phyloP scores from a whole-genome alignment of 2,329 filamentous ascomycete genomes.

The Aureobasidium pullulans region DNA sequence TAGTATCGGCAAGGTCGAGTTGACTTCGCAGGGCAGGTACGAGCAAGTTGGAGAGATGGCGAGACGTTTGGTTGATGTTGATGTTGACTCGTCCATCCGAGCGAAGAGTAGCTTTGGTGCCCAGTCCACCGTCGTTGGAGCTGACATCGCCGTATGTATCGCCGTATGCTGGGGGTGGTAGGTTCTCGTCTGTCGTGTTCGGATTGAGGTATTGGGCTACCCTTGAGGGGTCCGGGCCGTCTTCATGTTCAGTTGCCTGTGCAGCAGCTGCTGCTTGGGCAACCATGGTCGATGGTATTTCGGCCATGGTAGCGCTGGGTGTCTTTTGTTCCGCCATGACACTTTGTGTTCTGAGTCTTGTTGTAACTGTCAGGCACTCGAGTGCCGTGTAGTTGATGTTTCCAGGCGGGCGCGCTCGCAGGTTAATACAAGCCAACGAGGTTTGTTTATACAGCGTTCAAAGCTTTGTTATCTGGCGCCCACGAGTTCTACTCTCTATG shows the following conservation, averaged over 20 bases:
- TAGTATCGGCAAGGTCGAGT: slow-evolving; percentile 37
- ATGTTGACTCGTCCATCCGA: slow-evolving; percentile 74
- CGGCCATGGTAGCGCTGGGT: slow-evolving; percentile 3
- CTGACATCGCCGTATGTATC: slow-evolving; percentile 31
- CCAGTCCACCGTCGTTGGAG: slow-evolving; percentile 31
- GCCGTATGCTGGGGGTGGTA: slow-evolving; percentile 34
- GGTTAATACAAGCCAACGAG: no score
- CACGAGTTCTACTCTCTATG: neutral
- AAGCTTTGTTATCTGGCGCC: neutral
- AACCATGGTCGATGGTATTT: slow-evolving; percentile 13
- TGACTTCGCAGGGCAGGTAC: slow-evolving; percentile 56
- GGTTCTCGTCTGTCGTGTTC: neutral
- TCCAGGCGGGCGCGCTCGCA: neutral
- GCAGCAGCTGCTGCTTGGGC: slow-evolving; percentile 15
- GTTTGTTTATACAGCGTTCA: no score
- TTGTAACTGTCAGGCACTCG: neutral
- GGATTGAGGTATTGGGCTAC: neutral
- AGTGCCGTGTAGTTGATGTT: neutral
- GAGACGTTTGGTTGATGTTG: slow-evolving; percentile 65
- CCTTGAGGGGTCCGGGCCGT: neutral
- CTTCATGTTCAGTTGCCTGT: slow-evolving; percentile 9
- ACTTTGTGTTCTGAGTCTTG: neutral
- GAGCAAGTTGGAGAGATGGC: slow-evolving; percentile 59
- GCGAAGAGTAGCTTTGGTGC: slow-evolving; percentile 32
- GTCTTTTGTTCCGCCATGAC: slow-evolving; percentile 3